A percentile compares a stretch with the other conserved stretches of the same genome.
phyloP scores from a whole-genome alignment of 2,329 filamentous ascomycete species.

The Ophiostoma piceae region DNA sequence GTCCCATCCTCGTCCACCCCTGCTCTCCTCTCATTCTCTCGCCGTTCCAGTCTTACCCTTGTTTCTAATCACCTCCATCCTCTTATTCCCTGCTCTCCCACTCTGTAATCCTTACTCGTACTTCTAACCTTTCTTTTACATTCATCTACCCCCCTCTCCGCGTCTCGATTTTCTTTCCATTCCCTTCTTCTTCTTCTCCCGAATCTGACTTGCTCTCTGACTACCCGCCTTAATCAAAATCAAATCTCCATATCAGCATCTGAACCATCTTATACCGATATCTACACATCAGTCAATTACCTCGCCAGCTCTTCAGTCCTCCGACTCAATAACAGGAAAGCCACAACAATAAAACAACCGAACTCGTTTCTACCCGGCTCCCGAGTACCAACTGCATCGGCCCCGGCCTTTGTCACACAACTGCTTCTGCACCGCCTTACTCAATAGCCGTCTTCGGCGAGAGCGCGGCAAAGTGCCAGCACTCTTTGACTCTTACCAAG shows the following conservation, averaged over 20 bases:
- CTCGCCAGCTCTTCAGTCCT: background rate
- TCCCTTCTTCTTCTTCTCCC: constrained; percentile 20
- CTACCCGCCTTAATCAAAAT: background rate
- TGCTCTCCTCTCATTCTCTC: constrained; percentile 8
- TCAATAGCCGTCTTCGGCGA: constrained; percentile 1
- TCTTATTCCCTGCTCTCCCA: background rate
- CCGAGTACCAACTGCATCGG: background rate
- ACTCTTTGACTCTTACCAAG: background rate
- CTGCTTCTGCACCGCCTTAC: background rate
- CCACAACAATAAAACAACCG: background rate
- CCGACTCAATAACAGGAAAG: background rate
- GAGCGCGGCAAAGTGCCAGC: background rate
- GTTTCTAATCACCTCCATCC: constrained; percentile 16
- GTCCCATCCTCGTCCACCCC: constrained; percentile 13
- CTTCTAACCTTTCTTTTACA: constrained; percentile 1
- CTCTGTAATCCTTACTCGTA: background rate
- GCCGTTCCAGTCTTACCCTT: constrained; percentile 5
- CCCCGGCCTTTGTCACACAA: background rate
- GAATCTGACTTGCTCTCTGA: background rate
- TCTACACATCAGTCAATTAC: background rate
- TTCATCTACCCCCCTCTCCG: constrained; percentile 25
- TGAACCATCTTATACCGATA: background rate
- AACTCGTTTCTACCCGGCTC: background rate
- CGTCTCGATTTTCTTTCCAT: constrained; percentile 14
- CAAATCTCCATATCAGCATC: background rate